These are phyloP conservation scores for Rhodotorula sp. DNA, from an alignment of 1,284 basidiomycete species.

Conservation along the genomic window DNA sequence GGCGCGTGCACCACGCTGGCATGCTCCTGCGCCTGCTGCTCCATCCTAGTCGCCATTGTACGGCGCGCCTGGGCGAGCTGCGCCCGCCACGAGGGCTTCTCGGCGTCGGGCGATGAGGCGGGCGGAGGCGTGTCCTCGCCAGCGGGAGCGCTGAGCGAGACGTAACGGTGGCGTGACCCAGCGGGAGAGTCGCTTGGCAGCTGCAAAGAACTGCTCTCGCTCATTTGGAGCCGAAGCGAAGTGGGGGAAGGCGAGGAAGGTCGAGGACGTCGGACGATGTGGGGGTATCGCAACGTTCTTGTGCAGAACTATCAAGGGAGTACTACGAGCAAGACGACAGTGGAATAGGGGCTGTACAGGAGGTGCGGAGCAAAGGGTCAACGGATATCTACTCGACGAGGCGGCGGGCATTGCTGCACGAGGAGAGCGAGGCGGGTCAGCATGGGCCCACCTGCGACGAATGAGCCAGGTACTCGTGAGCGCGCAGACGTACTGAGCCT, in stretches of 20 bases:
- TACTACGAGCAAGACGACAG: not conserved
- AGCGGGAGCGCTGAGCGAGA: not conserved
- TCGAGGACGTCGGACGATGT: too few species aligned
- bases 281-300: not conserved
- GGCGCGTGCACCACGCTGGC: too few species aligned
- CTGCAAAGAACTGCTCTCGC: too few species aligned
- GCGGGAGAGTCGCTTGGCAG: too few species aligned
- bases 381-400: slow-evolving; percentile 18
- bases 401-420: slow-evolving; percentile 30
- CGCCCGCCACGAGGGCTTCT: slow-evolving; percentile 1
- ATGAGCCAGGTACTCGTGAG: too few species aligned
- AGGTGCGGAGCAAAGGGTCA: not conserved
- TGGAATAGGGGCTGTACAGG: not conserved
- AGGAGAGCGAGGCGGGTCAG: not conserved
- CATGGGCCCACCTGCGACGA: too few species aligned
- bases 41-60: not conserved
- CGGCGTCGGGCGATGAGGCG: not conserved
- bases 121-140: not conserved
- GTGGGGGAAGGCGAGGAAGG: too few species aligned
- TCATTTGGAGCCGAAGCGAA: too few species aligned
- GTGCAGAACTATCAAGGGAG: not conserved
- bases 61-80: slow-evolving; percentile 7
- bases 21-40: not conserved
- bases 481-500: slow-evolving; percentile 22
- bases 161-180: not conserved